phyloP scores from a whole-genome alignment of 1,284 basidiomycete genomes.

The Tilletia indica region DNA sequence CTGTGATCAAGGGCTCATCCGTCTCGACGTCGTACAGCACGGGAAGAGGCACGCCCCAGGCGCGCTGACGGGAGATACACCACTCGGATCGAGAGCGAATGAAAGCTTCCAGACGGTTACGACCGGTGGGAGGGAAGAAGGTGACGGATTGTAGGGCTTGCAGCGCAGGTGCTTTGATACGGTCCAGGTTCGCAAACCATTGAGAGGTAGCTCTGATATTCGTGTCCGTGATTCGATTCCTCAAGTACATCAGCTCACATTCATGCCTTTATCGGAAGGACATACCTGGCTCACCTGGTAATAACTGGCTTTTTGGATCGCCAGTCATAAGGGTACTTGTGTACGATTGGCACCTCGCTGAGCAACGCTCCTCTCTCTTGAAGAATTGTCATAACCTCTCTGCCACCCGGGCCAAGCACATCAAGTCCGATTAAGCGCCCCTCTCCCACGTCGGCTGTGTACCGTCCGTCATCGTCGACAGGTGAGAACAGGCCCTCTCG shows the following conservation, averaged over 20 bases:
- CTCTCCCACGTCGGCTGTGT: conserved; percentile 59
- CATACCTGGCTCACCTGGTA: conserved; percentile 66
- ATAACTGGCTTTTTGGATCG: conserved; percentile 90
- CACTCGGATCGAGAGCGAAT: conserved; percentile 87
- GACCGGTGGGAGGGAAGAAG: conserved; percentile 67
- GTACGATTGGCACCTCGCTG: conserved; percentile 69
- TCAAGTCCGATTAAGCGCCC: conserved; percentile 67
- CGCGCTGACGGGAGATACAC: conserved; percentile 97
- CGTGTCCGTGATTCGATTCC: conserved; percentile 57
- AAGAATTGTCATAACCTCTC: conserved; percentile 64
- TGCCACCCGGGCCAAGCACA: conserved; percentile 72
- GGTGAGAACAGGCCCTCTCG: conserved; percentile 43
- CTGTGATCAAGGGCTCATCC: conserved; percentile 67
- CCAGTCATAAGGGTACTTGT: conserved; percentile 97
- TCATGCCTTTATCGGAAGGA: not conserved
- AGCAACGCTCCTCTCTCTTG: conserved; percentile 64
- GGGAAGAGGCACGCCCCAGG: conserved; percentile 97
- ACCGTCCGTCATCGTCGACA: conserved; percentile 77
- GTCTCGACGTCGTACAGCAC: conserved; percentile 72
- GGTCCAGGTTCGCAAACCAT: conserved; percentile 91
- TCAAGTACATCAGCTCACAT: not conserved
- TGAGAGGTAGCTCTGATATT: conserved; percentile 78
- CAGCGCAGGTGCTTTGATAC: conserved; percentile 76
- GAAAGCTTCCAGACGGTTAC: conserved; percentile 73
- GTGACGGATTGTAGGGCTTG: conserved; percentile 70